Percentiles rank a stretch among this genome's conserved stretches.
Evolutionary conservation across 306 rosid species (phyloP).

Genomic region (Sicyos edulis): DNA sequence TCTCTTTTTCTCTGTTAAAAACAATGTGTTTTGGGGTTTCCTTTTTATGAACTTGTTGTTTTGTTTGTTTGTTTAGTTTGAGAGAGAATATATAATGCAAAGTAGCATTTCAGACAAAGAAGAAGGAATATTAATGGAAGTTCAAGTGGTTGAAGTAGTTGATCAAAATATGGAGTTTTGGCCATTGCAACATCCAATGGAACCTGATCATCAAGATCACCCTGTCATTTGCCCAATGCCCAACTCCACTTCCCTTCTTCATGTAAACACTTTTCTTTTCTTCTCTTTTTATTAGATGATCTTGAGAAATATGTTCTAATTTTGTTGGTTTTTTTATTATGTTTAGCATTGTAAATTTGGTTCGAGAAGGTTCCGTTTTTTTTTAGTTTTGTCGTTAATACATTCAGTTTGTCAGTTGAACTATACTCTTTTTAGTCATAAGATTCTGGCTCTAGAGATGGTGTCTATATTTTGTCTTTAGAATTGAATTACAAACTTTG

Average conservation of each 20-base stretch:
- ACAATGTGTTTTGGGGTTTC: not conserved
- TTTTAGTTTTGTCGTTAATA: too few species aligned
- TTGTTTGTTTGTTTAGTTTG: conserved; percentile 8
- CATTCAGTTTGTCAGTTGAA: too few species aligned
- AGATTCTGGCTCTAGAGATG: too few species aligned
- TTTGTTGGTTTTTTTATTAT: not conserved
- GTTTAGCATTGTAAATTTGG: too few species aligned
- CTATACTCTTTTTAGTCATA: too few species aligned
- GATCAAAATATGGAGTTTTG: conserved; percentile 43
- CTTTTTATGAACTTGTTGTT: not conserved
- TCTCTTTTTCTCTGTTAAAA: conserved; percentile 1
- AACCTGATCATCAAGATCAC: conserved; percentile 86
- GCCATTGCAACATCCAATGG: conserved; percentile 88
- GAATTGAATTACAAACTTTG: not conserved
- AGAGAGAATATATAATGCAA: conserved; percentile 24
- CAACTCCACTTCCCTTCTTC: conserved; percentile 51
- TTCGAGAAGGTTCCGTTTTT: too few species aligned
- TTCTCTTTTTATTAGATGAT: not conserved
- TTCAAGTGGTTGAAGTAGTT: conserved; percentile 38
- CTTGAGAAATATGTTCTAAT: not conserved
- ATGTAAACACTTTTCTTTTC: conserved; percentile 33
- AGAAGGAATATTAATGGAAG: conserved; percentile 27
- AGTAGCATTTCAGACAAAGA: conserved; percentile 36
- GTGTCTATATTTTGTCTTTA: not conserved
- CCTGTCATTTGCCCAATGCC: conserved; percentile 96